Conservation (phyloP, 2,329 filamentous ascomycete species). For the Colletotrichum truncatum region DNA sequence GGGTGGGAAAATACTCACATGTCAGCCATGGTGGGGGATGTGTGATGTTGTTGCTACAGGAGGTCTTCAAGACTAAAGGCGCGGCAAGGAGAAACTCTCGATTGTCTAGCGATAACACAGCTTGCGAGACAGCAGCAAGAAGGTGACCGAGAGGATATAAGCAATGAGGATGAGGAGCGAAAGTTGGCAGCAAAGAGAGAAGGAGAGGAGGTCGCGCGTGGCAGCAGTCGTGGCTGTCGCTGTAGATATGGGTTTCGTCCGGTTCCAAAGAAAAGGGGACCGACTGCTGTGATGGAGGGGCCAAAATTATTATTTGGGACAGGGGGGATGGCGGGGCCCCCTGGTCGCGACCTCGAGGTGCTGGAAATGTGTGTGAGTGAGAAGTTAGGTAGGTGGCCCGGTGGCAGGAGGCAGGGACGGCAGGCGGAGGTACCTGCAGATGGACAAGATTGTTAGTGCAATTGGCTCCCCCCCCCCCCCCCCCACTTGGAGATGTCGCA, state of each 20-base stretch:
- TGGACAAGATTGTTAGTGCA: not conserved
- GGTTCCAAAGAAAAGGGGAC: conserved; percentile 28
- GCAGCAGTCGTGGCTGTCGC: conserved; percentile 22
- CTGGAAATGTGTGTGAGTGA: not conserved
- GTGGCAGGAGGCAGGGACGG: not conserved
- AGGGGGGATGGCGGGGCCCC: conserved; percentile 21
- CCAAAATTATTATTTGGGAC: conserved; percentile 46
- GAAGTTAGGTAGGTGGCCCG: too few relatives aligned
- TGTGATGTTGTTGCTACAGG: not conserved
- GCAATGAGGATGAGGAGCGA: not conserved
- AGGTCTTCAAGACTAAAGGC: not conserved
- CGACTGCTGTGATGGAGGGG: conserved; percentile 45
- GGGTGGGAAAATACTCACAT: conserved; percentile 32
- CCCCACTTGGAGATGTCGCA: too few relatives aligned
- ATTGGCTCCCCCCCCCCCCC: not conserved
- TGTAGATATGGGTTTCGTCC: conserved; percentile 31
- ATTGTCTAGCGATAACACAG: not conserved
- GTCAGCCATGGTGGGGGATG: conserved; percentile 38
- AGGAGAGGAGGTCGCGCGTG: not conserved
- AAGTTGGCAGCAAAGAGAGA: conserved; percentile 11
- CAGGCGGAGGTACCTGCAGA: not conserved
- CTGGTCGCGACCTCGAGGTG: conserved; percentile 9
- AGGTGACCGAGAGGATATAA: not conserved
- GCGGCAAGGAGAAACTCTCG: not conserved
- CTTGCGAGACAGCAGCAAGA: not conserved